Percentiles rank a stretch among this genome's conserved stretches.
Evolutionary conservation across 2,329 filamentous ascomycete genomes (phyloP).

Genomic region (Teratosphaeria viscida): DNA sequence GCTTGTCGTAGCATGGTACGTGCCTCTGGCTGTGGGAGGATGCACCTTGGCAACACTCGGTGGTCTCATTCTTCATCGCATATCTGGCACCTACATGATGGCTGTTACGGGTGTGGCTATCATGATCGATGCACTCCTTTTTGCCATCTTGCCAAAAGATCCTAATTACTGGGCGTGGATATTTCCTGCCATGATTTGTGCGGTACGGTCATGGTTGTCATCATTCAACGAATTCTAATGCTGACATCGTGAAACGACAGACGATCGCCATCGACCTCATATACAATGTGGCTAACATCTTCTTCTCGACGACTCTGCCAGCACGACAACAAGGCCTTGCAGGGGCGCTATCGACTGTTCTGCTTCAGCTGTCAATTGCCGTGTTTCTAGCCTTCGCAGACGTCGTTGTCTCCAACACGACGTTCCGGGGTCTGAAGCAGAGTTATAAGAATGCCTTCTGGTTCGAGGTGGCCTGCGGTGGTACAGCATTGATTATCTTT

Average conservation of each 20-base stretch:
- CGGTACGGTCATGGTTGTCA: slow-evolving; percentile 11
- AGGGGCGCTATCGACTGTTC: slow-evolving; percentile 58
- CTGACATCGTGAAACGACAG: not conserved
- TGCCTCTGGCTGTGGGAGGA: slow-evolving; percentile 58
- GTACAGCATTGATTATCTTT: slow-evolving; percentile 43
- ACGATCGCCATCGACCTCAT: slow-evolving; percentile 67
- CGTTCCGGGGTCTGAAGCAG: slow-evolving; percentile 30
- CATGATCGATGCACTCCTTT: slow-evolving; percentile 49
- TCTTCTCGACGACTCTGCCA: slow-evolving; percentile 60
- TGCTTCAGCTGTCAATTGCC: slow-evolving; percentile 62
- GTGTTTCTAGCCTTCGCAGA: slow-evolving; percentile 63
- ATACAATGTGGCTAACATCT: slow-evolving; percentile 66
- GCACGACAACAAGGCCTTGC: slow-evolving; percentile 58
- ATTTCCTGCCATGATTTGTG: slow-evolving; percentile 60
- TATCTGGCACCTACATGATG: slow-evolving; percentile 54
- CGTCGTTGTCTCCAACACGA: slow-evolving; percentile 44
- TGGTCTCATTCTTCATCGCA: slow-evolving; percentile 56
- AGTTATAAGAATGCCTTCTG: slow-evolving; percentile 59
- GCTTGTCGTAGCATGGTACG: slow-evolving; percentile 57
- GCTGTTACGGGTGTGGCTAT: slow-evolving; percentile 52
- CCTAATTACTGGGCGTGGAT: slow-evolving; percentile 62
- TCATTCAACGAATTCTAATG: not conserved
- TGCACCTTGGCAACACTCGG: slow-evolving; percentile 53
- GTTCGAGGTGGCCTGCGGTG: slow-evolving; percentile 50
- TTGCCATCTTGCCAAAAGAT: slow-evolving; percentile 49